Evolutionary conservation across 768 basidiomycete genomes (phyloP), one percentile per base, ranked within the genome.

Genomic region (Lactarius evosmus): DNA sequence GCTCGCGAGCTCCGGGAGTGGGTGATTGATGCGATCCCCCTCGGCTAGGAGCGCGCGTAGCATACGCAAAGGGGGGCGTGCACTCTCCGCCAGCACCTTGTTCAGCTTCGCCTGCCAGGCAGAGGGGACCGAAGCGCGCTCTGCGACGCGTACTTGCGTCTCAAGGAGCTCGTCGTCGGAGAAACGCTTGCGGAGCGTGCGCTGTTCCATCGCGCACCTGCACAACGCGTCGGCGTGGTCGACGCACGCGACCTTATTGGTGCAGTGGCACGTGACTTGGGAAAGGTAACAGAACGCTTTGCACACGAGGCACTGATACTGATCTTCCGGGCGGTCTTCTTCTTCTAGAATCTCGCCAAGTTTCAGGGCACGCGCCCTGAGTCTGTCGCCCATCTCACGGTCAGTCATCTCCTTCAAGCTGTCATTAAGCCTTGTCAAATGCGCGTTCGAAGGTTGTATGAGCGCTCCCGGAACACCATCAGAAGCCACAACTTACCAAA

Each of bases 201-300:
- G 81, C 62, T 85, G 80, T 71, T 74, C 78, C 73, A 74, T 79
- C 16, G 78, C 70, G 71, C 87, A 87, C 54, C 77, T 83, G 77
- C 95, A 98, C 19, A 96, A 81, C 25, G 87, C 78, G 38, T 88
- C 80, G 33, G 82, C 82, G 75, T 98, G 96, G 61, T 95, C 90
- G 55, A 91, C 83, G 74, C 97, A 99, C 14, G 87, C 85, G 36
- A 96, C 86, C 66, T 86, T 83, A 58, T 75, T 83, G 49, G 87
- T 87, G 80, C 93, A 95, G 34, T 78, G 77, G 73, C 93, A 95
- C 62, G 84, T 87, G 72, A 98, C 80, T 71, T 97, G 95, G 1
- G 97, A 95, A 46, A 99, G 85, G 74, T 97, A 98, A 75, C 91
- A 95, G 76, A 96, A 98, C 5, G 81, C 84, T 73, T 97, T 95